Evolutionary conservation across 345 rosid species (phyloP), one percentile per base, ranked within the genome.

Genomic region (Populus simonii): DNA sequence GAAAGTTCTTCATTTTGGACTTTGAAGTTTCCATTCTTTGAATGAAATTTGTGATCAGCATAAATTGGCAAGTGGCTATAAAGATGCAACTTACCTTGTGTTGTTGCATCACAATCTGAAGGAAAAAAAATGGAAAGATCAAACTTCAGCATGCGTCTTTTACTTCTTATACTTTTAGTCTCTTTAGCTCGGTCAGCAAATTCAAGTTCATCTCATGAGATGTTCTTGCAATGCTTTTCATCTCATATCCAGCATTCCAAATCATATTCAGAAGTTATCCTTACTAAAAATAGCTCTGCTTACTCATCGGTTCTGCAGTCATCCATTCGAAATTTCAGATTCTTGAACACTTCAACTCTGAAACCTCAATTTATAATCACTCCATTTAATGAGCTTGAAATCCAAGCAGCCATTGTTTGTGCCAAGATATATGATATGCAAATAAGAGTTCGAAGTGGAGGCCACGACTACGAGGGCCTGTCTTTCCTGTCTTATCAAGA

Each of bases 381-480:
- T 7, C 68, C 76, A 4, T 27, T 2, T 15, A 7, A 36, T 2
- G 35, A 55, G 33, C 59, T 49, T 36, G 35, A 73, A 5, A 36
- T 73, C 45, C 68, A 73, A 36, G 67, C 51, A 7, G 66, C 66
- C 49, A 36, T 73, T 23, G 27, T 61, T 73, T 73, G 76, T 62
- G 31, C 35, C 17, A 36, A 38, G 38, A 53, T 36, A 16, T 11
- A 11, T 16, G 67, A 31, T 23, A 17, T 73, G 8, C 68, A 38
- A 61, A 22, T 78, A 53, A 72, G 76, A 55, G 31, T 22, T 3
- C 66, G 71, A 66, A 65, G 81, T 25, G 81, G 72, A 55, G 81
- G 81, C 22, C 81, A 79, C 29, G 76, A 72, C 39, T 71, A 65
- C 12, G 80, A 78, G 51, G 80, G 76, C 20, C 71, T 72, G 1